Evolutionary conservation across 352 stramenopile genomes (phyloP), one percentile per base, ranked within the genome.

Genomic region (Phytophthora pluvialis): DNA sequence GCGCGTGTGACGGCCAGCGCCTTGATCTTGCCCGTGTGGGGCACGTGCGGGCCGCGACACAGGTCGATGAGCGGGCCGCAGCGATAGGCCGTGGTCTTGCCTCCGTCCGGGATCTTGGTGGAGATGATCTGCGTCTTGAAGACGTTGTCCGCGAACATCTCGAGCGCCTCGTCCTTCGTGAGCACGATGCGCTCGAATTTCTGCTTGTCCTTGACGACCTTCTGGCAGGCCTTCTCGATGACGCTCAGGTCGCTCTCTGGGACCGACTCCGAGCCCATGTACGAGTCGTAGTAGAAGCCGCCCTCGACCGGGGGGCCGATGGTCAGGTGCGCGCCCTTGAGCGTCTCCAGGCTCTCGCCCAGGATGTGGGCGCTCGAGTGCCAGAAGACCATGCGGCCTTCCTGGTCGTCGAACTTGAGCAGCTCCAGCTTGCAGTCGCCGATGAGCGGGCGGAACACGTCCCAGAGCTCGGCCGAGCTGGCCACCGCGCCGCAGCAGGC

Each of bases 271-370:
- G 83, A 77, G 56, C 98, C 98, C 94, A 99, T 99, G 85, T 99
- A 99, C 63, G 93, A 97, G 89, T 99, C 98, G 73, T 99, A 99
- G 78, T 99, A 99, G 70, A 99, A 99, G 16, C 98, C 98, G 50
- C 95, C 93, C 39, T 98, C 90, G 21, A 80, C 33, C 91, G 67
- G 95, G 21, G 98, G 98, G 11, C 98, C 97, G 72, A 99, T 98
- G 5, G 97, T 99, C 36, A 99, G 83, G 64, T 99, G 95, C 48
- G 77, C 90, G 43, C 98, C 98, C 78, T 99, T 99, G 50, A 98
- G 78, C 53, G 93, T 91, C 77, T 99, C 98, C 26, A 99, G 84
- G 28, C 93, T 97, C 73, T 99, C 94, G 59, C 98, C 98, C 61
- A 99, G 77, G 18, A 99, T 94, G 79, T 99, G 98, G 1, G 97